Conservation (phyloP, 106 monocot genomes). For the Acanthochlamys bracteata region DNA sequence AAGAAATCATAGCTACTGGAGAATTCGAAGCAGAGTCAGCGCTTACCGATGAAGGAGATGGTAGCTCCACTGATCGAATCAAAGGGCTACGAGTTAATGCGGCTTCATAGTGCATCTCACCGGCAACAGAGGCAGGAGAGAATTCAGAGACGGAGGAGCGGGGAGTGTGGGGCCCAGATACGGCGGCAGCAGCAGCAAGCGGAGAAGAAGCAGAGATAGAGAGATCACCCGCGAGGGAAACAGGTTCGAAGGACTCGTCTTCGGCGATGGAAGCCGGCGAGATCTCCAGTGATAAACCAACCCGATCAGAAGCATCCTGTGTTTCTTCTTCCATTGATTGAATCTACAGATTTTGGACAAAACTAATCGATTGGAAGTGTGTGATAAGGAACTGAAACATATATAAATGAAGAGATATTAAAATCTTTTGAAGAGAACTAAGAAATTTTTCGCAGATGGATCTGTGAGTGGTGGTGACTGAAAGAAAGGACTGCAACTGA, state of each 20-base stretch:
- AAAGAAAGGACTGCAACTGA: too few relatives aligned
- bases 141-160: slow-evolving; percentile 15
- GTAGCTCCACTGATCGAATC: background rate
- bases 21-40: slow-evolving; percentile 25
- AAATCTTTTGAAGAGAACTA: too few relatives aligned
- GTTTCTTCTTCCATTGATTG: slow-evolving; percentile 37
- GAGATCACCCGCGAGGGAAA: slow-evolving; percentile 54
- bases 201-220: background rate
- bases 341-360: too few relatives aligned
- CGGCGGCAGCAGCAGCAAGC: background rate
- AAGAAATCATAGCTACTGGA: background rate
- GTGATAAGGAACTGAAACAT: too few relatives aligned
- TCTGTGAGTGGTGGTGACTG: too few relatives aligned
- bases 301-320: background rate
- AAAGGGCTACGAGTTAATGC: background rate
- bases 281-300: background rate
- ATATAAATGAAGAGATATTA: too few relatives aligned
- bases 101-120: slow-evolving; percentile 7
- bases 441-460: too few relatives aligned
- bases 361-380: too few relatives aligned
- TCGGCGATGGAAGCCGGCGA: slow-evolving; percentile 32
- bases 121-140: slow-evolving; percentile 8
- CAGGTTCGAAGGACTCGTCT: slow-evolving; percentile 73
- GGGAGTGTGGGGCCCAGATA: background rate
- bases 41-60: slow-evolving; percentile 29